Base-by-base conservation (phyloP, 169 alveolate genomes). In the Theileria luwenshuni region DNA sequence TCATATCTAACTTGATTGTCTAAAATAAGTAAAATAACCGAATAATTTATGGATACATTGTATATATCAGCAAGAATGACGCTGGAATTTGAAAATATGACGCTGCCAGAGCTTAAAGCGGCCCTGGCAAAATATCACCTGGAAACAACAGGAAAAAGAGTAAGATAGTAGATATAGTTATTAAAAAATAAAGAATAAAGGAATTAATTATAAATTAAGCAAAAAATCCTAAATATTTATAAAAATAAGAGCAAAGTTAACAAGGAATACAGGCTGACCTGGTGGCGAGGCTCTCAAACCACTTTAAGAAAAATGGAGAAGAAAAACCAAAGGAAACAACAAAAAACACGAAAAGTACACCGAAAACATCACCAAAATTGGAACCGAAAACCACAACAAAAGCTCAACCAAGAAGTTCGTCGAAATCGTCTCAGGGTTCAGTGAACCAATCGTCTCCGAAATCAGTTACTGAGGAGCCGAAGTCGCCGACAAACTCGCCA, bases 111-210 rank as follows among this genome's bases (percentile, higher is more conserved):
- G 65, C 60, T 79, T 8, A 75, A 63, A 38, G 81, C 77, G 6
- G 47, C 61, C 43, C 71, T 79, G 54, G 6, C 60, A 1, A 70
- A 69, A 43, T 33, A 52, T 13, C 32, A 45, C 42, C 76, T 79
- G 23, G 69, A 70, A 45, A 79, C 86, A 51, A 60, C 68, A n/a
- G 86, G 86, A 35, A 79, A 69, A 35, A 70, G 74, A 76, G 86
- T 79, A 60, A 17, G 19, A 15, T 13, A 10, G 15, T 38, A 0
- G n/a, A 23, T 8, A 19, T 30, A 25, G 23, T 41, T 33, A n/a
- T 12, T 28, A n/a, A 28, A 15, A 21, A 56, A 56, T 56, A 56
- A n/a, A 23, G 23, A 56, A 32, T 21, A 56, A 13, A 56, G 45
- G 5, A 38, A 10, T 7, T 10, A 38, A 10, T 51, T 51, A 13